Base-by-base conservation (phyloP, 257 asterid species). In the Osmanthus fragrans region DNA sequence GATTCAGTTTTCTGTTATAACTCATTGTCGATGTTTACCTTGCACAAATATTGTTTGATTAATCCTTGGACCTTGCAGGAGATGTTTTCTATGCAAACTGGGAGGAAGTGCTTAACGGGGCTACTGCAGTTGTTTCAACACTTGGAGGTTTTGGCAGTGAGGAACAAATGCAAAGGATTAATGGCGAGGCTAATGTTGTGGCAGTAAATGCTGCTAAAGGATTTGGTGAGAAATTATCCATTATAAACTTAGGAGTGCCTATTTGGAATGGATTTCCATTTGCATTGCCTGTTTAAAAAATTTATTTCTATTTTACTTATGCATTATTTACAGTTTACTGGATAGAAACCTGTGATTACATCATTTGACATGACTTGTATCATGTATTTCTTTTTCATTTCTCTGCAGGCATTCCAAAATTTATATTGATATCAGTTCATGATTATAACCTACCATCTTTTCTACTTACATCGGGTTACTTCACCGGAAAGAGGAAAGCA, bases 61-160 rank as follows among this genome's bases (percentile, higher is more conserved):
- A 70, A 58, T 86, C 27, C 25, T 70, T 54, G 39, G n/a, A 70
- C 76, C 51, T 77, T 82, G 81, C 88, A 96, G 98, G 99, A 71
- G 99, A 96, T 85, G 98, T 92, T 71, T 93, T 96, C 83, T 92
- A 93, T 78, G 93, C 86, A 76, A 92, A 89, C 73, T 96, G 99
- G 99, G 97, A 93, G 76, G 98, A 92, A 82, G 94, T 96, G 82
- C 90, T 96, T 72, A 64, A 78, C 75, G 98, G 97, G 73, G 93
- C 92, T 71, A 96, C 99, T 15, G 87, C 98, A 80, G 97, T 96
- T 81, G 93, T 96, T 78, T 96, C 99, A 76, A 93, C 97, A 51
- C 85, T 96, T 49, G 99, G 99, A 82, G 99, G 99, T 72, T 88
- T 96, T 86, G 99, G 99, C 76, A 92, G 91, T 45, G 97, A 96